Evolutionary conservation across 2,329 filamentous ascomycete genomes (phyloP).

Genomic region (Grosmannia penicillata): DNA sequence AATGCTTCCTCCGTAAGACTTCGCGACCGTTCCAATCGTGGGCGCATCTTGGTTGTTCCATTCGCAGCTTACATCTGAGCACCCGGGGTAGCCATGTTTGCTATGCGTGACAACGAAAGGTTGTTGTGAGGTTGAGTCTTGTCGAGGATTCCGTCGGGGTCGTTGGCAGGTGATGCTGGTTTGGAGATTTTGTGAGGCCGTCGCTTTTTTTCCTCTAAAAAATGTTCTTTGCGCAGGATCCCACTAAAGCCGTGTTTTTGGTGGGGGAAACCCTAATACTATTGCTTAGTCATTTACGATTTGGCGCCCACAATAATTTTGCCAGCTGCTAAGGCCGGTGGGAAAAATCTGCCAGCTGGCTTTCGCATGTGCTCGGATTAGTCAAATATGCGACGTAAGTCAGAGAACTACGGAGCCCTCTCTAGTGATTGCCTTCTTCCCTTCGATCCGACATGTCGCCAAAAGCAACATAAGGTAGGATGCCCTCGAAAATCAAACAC

Average conservation of each 20-base stretch:
- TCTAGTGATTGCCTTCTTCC: too few relatives aligned
- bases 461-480: too few relatives aligned
- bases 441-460: too few relatives aligned
- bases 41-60: not conserved
- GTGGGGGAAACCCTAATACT: conserved; percentile 12
- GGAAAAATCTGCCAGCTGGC: not conserved
- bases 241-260: conserved; percentile 5
- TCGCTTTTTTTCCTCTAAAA: conserved; percentile 2
- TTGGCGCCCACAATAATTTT: not conserved
- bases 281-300: conserved; percentile 6
- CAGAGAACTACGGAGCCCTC: too few relatives aligned
- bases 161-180: not conserved
- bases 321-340: not conserved
- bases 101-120: not conserved
- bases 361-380: not conserved
- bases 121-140: not conserved
- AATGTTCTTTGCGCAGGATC: conserved; percentile 1
- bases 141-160: not conserved
- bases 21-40: not conserved
- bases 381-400: too few relatives aligned
- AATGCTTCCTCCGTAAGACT: not conserved
- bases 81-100: conserved; percentile 44
- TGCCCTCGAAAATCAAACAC: too few relatives aligned
- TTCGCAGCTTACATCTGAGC: conserved; percentile 42
- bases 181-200: not conserved